Conservation (phyloP, 23 red algal genomes). For the Gracilaria vermiculophylla region DNA sequence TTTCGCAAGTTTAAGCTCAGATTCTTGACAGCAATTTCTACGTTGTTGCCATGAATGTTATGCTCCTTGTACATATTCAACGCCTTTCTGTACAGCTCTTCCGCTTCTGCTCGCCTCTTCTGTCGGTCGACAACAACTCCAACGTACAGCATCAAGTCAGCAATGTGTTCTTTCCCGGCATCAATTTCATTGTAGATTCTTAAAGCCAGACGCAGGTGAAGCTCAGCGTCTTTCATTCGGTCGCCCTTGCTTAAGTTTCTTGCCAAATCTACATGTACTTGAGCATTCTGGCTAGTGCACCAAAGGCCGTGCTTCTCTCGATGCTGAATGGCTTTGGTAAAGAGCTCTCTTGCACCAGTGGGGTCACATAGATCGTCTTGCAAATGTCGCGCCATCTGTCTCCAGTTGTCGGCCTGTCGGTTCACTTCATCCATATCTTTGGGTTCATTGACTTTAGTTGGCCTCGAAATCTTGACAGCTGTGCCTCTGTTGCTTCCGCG, state of each 20-base stretch:
- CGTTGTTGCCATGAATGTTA: constrained; percentile 48
- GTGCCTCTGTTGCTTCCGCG: constrained; percentile 16
- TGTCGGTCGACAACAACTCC: constrained; percentile 74
- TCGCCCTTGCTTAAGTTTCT: constrained; percentile 50
- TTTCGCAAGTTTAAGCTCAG: constrained; percentile 64
- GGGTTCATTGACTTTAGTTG: constrained; percentile 51
- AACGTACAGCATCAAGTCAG: constrained; percentile 63
- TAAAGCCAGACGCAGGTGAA: constrained; percentile 54
- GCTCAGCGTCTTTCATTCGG: constrained; percentile 45
- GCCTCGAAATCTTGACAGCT: constrained; percentile 55
- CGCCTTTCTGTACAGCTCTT: constrained; percentile 63
- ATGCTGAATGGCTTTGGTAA: constrained; percentile 57
- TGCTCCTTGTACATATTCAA: constrained; percentile 54
- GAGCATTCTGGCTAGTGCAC: constrained; percentile 42
- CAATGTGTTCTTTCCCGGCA: constrained; percentile 44
- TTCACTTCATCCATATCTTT: constrained; percentile 34
- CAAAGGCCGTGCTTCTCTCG: constrained; percentile 64
- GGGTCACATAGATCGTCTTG: constrained; percentile 58
- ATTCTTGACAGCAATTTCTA: constrained; percentile 72
- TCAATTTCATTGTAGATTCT: constrained; percentile 52
- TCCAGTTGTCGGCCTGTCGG: constrained; percentile 55
- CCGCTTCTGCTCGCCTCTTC: constrained; percentile 54
- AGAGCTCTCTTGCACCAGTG: constrained; percentile 34
- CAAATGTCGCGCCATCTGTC: constrained; percentile 64
- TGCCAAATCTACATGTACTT: constrained; percentile 62